Evolutionary conservation across 2,329 filamentous ascomycete genomes (phyloP), one percentile per base, ranked within the genome.

Genomic region (Paracoccidioides brasiliensis): DNA sequence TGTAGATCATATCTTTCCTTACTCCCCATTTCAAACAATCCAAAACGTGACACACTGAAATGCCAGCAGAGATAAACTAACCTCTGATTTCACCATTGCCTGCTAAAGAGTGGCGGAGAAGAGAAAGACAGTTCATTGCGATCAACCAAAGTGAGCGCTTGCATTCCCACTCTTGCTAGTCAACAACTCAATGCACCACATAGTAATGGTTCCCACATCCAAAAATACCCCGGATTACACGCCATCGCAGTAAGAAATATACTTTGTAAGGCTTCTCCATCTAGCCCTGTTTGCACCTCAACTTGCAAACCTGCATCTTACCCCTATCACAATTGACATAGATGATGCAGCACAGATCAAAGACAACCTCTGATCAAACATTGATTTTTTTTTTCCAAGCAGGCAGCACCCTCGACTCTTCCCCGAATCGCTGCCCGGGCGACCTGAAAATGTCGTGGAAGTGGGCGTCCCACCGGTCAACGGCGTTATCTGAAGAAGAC

Each of bases 361-460:
- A 28, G 42, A 59, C 43, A 50, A 54, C 37, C 58, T 53, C 42
- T 35, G 49, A 45, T 56, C 59, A 15, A 58, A 59, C 41, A 55
- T 56, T 22, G 57, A 37, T 37, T 37, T 6, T 55, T n/a, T 59
- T 50, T 42, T n/a, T 56, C n/a, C 46, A 49, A 14, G 49, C 56
- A 2, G 54, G 53, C 35, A 53, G 30, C 10, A 56, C 35, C n/a
- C 15, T 41, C 35, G 38, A 52, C 14, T 32, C 28, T 8, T 41
- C 44, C 10, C 55, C 55, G 12, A 60, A 60, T 52, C 52, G 60
- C 55, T 51, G 38, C 12, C 57, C 57, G 38, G 57, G 61, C 14
- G 58, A 58, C 12, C 32, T 59, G 35, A 60, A 57, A 41, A 48
- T 59, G 14, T 63, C 61, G 3, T 60, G 54, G 56, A 60, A 59